Evolutionary conservation across 345 rosid species (phyloP), one percentile per base, ranked within the genome.

Genomic region (Sisymbrium irio): DNA sequence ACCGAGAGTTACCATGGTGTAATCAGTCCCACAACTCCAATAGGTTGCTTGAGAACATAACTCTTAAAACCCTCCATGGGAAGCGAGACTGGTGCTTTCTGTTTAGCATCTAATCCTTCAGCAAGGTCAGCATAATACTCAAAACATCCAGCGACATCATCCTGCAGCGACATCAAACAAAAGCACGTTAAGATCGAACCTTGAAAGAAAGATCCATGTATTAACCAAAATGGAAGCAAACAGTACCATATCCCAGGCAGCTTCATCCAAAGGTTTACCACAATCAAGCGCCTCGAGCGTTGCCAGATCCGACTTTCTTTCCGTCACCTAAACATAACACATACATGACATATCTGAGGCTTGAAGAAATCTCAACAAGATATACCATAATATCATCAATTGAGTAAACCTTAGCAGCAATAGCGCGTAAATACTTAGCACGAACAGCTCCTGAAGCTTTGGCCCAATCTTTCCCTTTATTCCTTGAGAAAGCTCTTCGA

Each of bases 81-180:
- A 79, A 92, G 87, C 53, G 93, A 84, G 67, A 95, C 69, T 5
- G 96, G 93, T 71, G 88, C 82, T 64, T 87, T 88, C 75, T 87
- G 93, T 84, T 90, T 92, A 54, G 90, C 86, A 83, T 95, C 99
- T 77, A 92, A 77, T 20, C 89, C 96, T 82, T 90, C 97, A 62
- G 99, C 99, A 77, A 95, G 97, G 65, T 86, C 92, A 42, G 99
- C 99, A 60, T 87, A 95, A 77, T 71, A 95, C 69, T 92, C 97
- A 65, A 95, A 92, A 79, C 99, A 95, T 42, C 86, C 93, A 59
- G 97, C 89, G 55, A 90, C 97, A 88, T 95, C 97, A 58, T 92
- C 99, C 97, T 94, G 81, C 28, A 69, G 11, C 54, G n/a, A 73
- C 59, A 87, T 57, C 19, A 78, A 40, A 71, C 74, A 61, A 53